Evolutionary conservation across 495 filamentous ascomycete species (phyloP).

Genomic region (Penicillium salamii): DNA sequence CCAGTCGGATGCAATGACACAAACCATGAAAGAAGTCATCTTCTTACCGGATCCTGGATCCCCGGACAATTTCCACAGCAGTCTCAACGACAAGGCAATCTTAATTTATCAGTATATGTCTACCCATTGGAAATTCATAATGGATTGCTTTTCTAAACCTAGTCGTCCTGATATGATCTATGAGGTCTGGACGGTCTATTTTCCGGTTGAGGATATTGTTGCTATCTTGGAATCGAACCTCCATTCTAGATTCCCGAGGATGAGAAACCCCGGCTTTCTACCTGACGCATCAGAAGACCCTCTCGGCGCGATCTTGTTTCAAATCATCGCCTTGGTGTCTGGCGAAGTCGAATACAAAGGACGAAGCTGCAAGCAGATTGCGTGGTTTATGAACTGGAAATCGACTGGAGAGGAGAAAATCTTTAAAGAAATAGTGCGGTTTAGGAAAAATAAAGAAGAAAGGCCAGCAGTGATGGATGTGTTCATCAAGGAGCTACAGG

Average conservation of each 20-base stretch:
- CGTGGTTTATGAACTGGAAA: slow-evolving; percentile 8
- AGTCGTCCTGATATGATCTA: slow-evolving; percentile 1
- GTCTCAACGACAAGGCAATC: neutral
- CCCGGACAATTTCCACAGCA: neutral
- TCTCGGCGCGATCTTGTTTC: neutral
- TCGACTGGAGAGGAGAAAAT: neutral
- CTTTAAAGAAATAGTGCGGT: neutral
- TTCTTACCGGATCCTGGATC: neutral
- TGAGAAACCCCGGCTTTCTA: neutral
- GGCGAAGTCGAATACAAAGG: slow-evolving; percentile 5
- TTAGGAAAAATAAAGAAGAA: neutral
- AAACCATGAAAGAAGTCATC: neutral
- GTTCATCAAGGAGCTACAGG: slow-evolving; percentile 4
- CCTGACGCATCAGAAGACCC: neutral
- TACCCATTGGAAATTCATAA: neutral
- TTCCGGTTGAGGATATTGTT: slow-evolving; percentile 2
- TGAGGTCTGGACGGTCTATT: slow-evolving; percentile 8
- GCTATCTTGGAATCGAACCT: neutral
- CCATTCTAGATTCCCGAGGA: neutral
- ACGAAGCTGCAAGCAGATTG: slow-evolving; percentile 2
- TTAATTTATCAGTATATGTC: slow-evolving; percentile 1
- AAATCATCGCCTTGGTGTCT: slow-evolving; percentile 1
- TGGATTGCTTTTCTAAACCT: slow-evolving; percentile 1
- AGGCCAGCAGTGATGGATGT: neutral
- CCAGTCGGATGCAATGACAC: slow-evolving; percentile 1